Evolutionary conservation across 306 rosid species (phyloP).

Genomic region (Cucumis cinereus): DNA sequence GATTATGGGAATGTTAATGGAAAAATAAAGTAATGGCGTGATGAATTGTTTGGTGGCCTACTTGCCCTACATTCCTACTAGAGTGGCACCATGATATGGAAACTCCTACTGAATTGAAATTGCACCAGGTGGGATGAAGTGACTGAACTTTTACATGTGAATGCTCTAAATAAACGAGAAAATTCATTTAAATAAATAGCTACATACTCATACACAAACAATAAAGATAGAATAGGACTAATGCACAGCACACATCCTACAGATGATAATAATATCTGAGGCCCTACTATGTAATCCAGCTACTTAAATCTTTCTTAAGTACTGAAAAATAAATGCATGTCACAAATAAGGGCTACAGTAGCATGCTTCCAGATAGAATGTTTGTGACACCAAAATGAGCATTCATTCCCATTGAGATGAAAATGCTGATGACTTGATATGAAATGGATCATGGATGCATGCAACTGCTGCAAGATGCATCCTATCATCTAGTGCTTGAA

Average conservation of each 20-base stretch:
- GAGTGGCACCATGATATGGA: constrained; percentile 1
- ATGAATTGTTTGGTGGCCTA: neutral
- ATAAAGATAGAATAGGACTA: constrained; percentile 30
- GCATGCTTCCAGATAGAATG: constrained; percentile 74
- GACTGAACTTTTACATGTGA: neutral
- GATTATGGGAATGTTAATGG: constrained; percentile 2
- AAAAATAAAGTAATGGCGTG: neutral
- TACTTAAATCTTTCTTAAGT: constrained; percentile 26
- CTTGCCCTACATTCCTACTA: neutral
- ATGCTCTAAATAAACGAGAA: neutral
- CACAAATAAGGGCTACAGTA: constrained; percentile 23
- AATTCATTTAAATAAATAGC: constrained; percentile 1
- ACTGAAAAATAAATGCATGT: constrained; percentile 79
- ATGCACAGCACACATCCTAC: constrained; percentile 54
- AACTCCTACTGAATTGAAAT: neutral
- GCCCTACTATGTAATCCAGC: constrained; percentile 33
- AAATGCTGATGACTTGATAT: constrained; percentile 86
- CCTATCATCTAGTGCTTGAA: constrained; percentile 70
- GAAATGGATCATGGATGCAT: constrained; percentile 99
- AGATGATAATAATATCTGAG: constrained; percentile 29
- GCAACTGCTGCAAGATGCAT: constrained; percentile 97
- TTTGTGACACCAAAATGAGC: constrained; percentile 76
- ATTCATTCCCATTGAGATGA: constrained; percentile 81
- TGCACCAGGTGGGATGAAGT: neutral
- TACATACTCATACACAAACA: constrained; percentile 16